phyloP scores from a whole-genome alignment of 768 basidiomycete species.

The Termitomyces sp. region DNA sequence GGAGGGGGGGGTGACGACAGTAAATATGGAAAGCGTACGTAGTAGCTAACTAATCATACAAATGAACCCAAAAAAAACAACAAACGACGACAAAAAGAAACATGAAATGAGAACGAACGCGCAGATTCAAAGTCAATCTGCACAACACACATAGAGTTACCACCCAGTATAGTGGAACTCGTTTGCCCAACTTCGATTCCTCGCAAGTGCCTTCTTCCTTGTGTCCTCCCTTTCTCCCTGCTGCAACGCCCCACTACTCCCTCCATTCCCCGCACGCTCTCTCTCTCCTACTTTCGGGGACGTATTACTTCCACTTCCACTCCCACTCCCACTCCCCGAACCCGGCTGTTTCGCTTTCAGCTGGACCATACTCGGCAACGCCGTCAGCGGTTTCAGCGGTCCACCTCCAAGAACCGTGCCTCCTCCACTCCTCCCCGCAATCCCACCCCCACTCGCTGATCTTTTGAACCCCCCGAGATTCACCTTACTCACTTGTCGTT shows the following conservation, averaged over 20 bases:
- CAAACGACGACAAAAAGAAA: too few relatives aligned
- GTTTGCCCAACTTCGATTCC: conserved; percentile 63
- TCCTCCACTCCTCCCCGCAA: conserved; percentile 16
- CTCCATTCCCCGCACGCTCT: conserved; percentile 17
- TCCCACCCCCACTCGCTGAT: conserved; percentile 25
- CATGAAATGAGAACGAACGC: not conserved
- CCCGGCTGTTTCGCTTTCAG: conserved; percentile 32
- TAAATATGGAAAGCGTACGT: conserved; percentile 1
- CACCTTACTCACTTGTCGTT: conserved; percentile 59
- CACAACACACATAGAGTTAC: conserved; percentile 26
- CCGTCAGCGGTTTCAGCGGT: conserved; percentile 26
- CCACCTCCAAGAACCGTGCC: conserved; percentile 18
- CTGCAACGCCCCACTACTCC: conserved; percentile 15
- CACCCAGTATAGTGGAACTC: conserved; percentile 67
- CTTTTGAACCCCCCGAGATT: conserved; percentile 38
- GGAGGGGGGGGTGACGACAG: not conserved
- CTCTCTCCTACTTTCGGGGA: conserved; percentile 5
- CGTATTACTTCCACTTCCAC: not conserved
- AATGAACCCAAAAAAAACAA: conserved; percentile 10
- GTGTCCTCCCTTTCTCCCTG: conserved; percentile 37
- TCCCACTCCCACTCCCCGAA: not conserved
- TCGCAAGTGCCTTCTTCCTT: conserved; percentile 43
- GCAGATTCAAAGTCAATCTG: not conserved
- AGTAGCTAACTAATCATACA: conserved; percentile 11
- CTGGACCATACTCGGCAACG: conserved; percentile 38